Conservation (phyloP, 176 grass and related monocot species). For the Aegilops umbellulata region DNA sequence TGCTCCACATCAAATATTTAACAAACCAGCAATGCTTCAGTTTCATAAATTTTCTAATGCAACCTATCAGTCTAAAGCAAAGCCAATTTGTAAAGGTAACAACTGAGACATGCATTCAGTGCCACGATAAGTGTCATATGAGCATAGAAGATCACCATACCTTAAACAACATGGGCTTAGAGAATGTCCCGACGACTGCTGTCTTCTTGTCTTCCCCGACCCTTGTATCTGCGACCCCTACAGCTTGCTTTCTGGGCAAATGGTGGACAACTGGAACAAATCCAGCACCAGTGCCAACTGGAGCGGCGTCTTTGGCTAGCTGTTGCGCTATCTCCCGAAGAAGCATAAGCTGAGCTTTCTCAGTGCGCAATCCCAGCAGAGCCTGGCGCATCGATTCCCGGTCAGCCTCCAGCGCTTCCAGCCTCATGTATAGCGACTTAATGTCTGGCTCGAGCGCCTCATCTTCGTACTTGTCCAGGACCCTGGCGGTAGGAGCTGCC, state of each 20-base stretch:
- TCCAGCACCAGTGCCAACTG: slow-evolving; percentile 14
- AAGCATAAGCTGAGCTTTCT: slow-evolving; percentile 85
- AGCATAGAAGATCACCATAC: slow-evolving; percentile 39
- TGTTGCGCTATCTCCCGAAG: slow-evolving; percentile 91
- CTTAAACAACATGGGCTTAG: slow-evolving; percentile 54
- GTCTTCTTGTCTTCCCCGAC: slow-evolving; percentile 40
- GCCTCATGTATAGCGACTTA: slow-evolving; percentile 78
- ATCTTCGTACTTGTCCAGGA: slow-evolving; percentile 29
- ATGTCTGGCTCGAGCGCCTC: slow-evolving; percentile 61
- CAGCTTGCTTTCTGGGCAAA: slow-evolving; percentile 5
- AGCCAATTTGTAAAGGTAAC: slow-evolving; percentile 11
- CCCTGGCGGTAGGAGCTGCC: slow-evolving; percentile 30
- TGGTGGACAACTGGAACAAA: background rate
- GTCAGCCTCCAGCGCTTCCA: slow-evolving; percentile 85
- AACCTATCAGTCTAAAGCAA: background rate
- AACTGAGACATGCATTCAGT: slow-evolving; percentile 17
- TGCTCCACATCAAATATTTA: background rate
- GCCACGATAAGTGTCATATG: background rate
- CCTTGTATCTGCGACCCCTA: slow-evolving; percentile 35
- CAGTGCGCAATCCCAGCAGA: slow-evolving; percentile 77
- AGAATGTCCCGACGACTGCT: slow-evolving; percentile 29
- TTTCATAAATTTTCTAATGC: background rate
- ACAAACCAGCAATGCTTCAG: background rate
- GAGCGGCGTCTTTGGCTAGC: slow-evolving; percentile 59
- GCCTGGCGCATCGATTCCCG: slow-evolving; percentile 92